Percentiles rank a stretch among this genome's conserved stretches.
Evolutionary conservation across 1,284 basidiomycete genomes (phyloP).

Genomic region (Sanghuangporus weigelae): DNA sequence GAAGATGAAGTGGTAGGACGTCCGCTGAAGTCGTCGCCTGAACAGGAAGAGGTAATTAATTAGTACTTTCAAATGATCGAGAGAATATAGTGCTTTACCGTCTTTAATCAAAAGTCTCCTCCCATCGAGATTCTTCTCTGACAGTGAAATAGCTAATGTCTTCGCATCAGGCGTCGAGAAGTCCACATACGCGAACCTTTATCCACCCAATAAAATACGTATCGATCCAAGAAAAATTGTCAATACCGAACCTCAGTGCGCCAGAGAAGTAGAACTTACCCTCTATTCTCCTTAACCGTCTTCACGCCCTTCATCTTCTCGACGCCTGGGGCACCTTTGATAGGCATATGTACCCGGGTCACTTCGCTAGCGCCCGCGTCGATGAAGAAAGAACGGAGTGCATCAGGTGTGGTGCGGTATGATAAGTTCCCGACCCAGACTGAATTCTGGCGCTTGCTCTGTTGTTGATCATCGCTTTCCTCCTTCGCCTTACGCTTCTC

Average conservation of each 20-base stretch:
- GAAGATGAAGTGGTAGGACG: constrained; percentile 40
- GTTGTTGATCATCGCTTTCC: constrained; percentile 17
- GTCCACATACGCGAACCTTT: constrained; percentile 94
- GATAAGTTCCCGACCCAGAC: constrained; percentile 96
- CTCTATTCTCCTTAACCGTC: constrained; percentile 52
- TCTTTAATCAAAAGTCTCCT: constrained; percentile 91
- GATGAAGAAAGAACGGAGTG: constrained; percentile 69
- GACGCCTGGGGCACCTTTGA: constrained; percentile 37
- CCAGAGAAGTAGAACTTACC: constrained; percentile 40
- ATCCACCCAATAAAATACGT: constrained; percentile 1
- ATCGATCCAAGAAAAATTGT: not conserved
- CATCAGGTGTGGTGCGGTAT: constrained; percentile 80
- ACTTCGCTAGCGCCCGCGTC: constrained; percentile 54
- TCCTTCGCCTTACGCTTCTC: constrained; percentile 3
- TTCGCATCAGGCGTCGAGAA: constrained; percentile 79
- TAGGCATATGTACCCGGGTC: constrained; percentile 72
- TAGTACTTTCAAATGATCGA: constrained; percentile 15
- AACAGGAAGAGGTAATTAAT: constrained; percentile 8
- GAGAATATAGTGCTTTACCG: constrained; percentile 41
- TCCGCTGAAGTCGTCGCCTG: constrained; percentile 71
- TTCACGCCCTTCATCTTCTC: constrained; percentile 28
- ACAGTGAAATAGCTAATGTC: constrained; percentile 67
- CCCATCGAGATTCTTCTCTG: constrained; percentile 81
- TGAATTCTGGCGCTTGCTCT: constrained; percentile 65
- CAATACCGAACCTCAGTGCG: not conserved